These are phyloP conservation scores for Neoboletus brunneissimus DNA, from an alignment of 768 basidiomycete genomes.

Conservation along the genomic window DNA sequence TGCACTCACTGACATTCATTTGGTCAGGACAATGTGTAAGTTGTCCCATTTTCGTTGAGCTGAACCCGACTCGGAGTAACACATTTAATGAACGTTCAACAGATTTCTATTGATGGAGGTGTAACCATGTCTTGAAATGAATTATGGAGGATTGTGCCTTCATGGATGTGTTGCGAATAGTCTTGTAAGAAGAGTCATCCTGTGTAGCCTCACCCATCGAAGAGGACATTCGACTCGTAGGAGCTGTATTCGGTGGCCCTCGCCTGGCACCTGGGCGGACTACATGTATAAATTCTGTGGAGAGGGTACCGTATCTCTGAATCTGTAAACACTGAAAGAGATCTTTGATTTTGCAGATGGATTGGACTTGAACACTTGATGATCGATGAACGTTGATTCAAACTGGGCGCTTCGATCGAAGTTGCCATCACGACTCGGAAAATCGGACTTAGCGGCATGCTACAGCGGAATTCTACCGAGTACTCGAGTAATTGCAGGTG, in stretches of 20 bases:
- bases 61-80: background rate
- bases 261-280: background rate
- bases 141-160: no score
- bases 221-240: background rate
- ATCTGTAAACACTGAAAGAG: background rate
- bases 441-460: background rate
- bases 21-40: constrained; percentile 25
- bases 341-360: background rate
- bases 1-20: background rate
- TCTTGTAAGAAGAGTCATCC: background rate
- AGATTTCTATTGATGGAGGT: constrained; percentile 24
- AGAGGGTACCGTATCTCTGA: no score
- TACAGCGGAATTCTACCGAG: background rate
- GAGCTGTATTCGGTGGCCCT: background rate
- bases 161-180: background rate
- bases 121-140: constrained; percentile 2
- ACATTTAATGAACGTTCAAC: background rate
- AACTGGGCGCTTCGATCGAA: background rate
- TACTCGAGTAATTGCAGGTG: background rate
- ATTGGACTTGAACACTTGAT: background rate
- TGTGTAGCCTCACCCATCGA: background rate
- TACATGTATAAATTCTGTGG: background rate
- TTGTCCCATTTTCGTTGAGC: background rate
- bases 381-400: background rate
- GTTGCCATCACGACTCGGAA: no score